Evolutionary conservation across 495 filamentous ascomycete species (phyloP).

Genomic region (Podospora pseudoanserina): DNA sequence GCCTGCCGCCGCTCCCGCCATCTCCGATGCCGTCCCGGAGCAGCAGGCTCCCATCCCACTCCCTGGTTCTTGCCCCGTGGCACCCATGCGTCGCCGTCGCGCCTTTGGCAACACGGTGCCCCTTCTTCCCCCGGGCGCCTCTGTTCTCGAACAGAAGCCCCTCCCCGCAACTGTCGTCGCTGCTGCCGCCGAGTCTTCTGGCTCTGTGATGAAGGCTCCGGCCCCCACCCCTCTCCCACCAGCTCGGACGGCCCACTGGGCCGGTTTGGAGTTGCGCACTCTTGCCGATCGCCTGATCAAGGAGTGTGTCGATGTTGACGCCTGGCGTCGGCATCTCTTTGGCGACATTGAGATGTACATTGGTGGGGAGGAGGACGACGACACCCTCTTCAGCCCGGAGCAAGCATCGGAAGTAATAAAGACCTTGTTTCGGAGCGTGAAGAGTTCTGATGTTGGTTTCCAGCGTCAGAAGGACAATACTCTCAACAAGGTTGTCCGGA

Average conservation of each 20-base stretch:
- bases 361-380: neutral
- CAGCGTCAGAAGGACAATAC: neutral
- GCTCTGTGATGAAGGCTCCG: neutral
- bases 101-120: neutral
- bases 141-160: neutral
- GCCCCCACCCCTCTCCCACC: neutral
- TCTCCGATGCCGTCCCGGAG: neutral
- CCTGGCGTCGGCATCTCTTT: neutral
- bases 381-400: neutral
- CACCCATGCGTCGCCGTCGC: neutral
- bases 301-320: neutral
- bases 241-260: neutral
- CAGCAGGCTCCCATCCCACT: neutral
- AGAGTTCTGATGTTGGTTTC: neutral
- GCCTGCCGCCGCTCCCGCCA: neutral
- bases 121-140: neutral
- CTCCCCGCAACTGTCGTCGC: too few species aligned
- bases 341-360: neutral
- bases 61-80: neutral
- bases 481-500: neutral
- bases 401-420: neutral
- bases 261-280: neutral
- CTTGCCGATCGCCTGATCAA: neutral
- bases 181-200: neutral
- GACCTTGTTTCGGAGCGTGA: neutral